phyloP scores from a whole-genome alignment of 2,329 filamentous ascomycete species.

The Westerdykella sp. region DNA sequence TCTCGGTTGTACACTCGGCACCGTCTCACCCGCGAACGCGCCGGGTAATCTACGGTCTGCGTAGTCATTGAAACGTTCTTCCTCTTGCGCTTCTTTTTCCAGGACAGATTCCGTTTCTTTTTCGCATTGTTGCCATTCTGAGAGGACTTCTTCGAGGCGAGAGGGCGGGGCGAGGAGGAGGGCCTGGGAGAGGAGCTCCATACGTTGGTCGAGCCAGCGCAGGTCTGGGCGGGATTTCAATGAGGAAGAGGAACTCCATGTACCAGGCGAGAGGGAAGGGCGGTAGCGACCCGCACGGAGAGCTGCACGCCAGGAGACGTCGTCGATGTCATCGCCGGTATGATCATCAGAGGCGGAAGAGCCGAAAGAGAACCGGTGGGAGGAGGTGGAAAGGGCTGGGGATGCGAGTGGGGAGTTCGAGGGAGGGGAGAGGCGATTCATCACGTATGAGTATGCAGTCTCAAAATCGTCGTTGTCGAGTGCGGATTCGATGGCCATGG shows the following conservation, averaged over 20 bases:
- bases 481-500: slow-evolving; percentile 75
- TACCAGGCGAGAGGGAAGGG: slow-evolving; percentile 29
- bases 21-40: slow-evolving; percentile 36
- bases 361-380: slow-evolving; percentile 22
- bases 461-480: slow-evolving; percentile 75
- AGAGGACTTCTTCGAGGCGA: slow-evolving; percentile 68
- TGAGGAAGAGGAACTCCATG: slow-evolving; percentile 22
- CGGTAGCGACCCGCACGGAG: slow-evolving; percentile 71
- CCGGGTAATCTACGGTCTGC: slow-evolving; percentile 53
- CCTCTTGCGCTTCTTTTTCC: slow-evolving; percentile 60
- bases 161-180: slow-evolving; percentile 65
- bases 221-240: slow-evolving; percentile 51
- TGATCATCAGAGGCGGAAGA: slow-evolving; percentile 13
- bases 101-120: slow-evolving; percentile 66
- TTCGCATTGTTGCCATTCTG: slow-evolving; percentile 69
- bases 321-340: slow-evolving; percentile 43
- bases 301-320: slow-evolving; percentile 73
- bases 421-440: slow-evolving; percentile 56
- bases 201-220: slow-evolving; percentile 70
- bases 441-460: slow-evolving; percentile 77
- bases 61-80: slow-evolving; percentile 63
- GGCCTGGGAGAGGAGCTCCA: slow-evolving; percentile 71
- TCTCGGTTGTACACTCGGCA: slow-evolving; percentile 31
- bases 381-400: slow-evolving; percentile 17
- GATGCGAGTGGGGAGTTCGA: slow-evolving; percentile 23